Base-by-base conservation (phyloP, 192 early-diverging fungal genomes). In the Coemansia sp. region DNA sequence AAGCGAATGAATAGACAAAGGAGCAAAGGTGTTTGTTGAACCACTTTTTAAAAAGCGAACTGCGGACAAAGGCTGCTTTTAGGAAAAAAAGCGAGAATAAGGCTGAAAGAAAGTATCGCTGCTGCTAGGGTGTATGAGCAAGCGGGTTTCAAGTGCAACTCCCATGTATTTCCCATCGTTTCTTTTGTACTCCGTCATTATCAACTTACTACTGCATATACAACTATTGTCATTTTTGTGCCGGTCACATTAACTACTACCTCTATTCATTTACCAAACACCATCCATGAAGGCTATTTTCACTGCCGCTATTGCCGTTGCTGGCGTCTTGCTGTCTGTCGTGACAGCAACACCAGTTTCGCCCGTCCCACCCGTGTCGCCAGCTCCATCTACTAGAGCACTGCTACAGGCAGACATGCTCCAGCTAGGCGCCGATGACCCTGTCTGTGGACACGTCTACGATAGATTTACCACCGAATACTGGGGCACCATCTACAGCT, bases 161-260 rank as follows among this genome's bases (percentile, higher is more conserved):
- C 29, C 15, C 14, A 27, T 27, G 27, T 27, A 27, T 27, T 27
- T 58, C 34, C 11, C 55, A 58, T 31, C 6, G 25, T 17, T 58
- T 31, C 29, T n/a, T 17, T 58, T 58, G 29, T n/a, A 29, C 12
- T 55, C 51, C 3, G 12, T 15, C 27, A 14, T 7, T 29, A 31
- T 53, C 15, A 45, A 51, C 7, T 17, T 51, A 37, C 23, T 23
- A 66, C 57, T 66, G 51, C 29, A 36, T 29, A 42, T 42, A 42
- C 41, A 42, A 42, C 41, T 3, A 42, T 42, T 42, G 41, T 42
- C 41, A 42, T 39, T 45, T 36, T 45, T 65, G 66, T 67, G 66
- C 66, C 36, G 66, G 66, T 6, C 66, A 59, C 66, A 59, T 67
- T 25, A 45, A 55, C 21, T 14, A 27, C 38, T 19, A 17, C 32